Base-by-base conservation (phyloP, 179 eudicot species). In the Beta corolliflora region DNA sequence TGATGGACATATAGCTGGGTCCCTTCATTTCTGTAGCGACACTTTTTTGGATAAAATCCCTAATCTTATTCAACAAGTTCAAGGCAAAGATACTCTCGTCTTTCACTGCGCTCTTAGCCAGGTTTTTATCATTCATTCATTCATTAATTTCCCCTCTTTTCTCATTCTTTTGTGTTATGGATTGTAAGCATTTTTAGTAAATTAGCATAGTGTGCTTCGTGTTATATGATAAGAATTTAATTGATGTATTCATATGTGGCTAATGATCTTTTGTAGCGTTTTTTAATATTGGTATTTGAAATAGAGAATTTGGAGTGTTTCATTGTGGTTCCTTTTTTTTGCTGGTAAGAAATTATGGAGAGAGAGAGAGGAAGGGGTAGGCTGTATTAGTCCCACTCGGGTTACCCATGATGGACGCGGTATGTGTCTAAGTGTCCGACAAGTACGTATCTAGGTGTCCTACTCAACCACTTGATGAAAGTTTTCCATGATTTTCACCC, bases 101-200 rank as follows among this genome's bases (percentile, higher is more conserved):
- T 95, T 95, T 79, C 98, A 95, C 65, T 95, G 98, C 77, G 98
- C 98, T 79, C 96, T 95, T 41, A 95, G 98, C 82, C 97, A 95
- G 97, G 98, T 93, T 10, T 44, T 44, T 5, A 3, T 19, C 3
- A n/a, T n/a, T 25, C 29, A 25, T 25, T 25, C 29, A 0, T 25
- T 25, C 1, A 25, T 25, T 18, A 36, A 36, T 36, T 36, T 36
- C 41, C 41, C 48, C 50, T 71, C 60, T 52, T 41, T 21, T 68
- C 36, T 31, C 10, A 5, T 14, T 50, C 8, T 18, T 48, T 2
- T 41, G 1, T 16, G 29, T 72, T 50, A 72, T 23, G 11, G 11
- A 21, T 50, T 52, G 44, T 13, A 6, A 6, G 0, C 25, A 25
- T 23, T 64, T 11, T 25, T 11, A n/a, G 23, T 44, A 9, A 7